phyloP scores from a whole-genome alignment of 371 early-diverging fungal genomes.

The Encephalitozoon intestinalis region DNA sequence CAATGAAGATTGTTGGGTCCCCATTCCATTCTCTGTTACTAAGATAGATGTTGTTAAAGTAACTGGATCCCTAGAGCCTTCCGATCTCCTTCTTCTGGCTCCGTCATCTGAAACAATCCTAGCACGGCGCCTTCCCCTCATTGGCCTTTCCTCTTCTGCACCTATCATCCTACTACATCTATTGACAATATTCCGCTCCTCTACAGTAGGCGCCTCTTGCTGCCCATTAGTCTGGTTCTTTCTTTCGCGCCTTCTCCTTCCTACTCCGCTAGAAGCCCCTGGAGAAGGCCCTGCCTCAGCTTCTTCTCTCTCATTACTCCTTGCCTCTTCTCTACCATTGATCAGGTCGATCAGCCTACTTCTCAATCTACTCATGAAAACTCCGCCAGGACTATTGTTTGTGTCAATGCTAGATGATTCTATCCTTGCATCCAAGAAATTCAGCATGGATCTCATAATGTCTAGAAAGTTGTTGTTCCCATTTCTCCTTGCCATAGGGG shows the following conservation, averaged over 20 bases:
- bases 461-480: slow-evolving; percentile 2
- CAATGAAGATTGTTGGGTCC: neutral
- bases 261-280: neutral
- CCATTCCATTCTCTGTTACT: neutral
- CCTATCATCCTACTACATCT: slow-evolving; percentile 1
- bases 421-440: neutral
- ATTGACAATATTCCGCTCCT: neutral
- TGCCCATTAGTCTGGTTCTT: neutral
- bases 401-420: neutral
- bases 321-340: neutral
- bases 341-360: neutral
- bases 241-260: neutral
- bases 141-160: neutral
- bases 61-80: neutral
- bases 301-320: neutral
- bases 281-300: neutral
- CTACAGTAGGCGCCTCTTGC: neutral
- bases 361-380: neutral
- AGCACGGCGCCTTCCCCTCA: neutral
- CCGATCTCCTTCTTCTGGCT: neutral
- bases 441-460: slow-evolving; percentile 1
- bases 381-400: neutral
- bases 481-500: neutral
- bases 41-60: neutral
- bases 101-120: too few relatives aligned